Evolutionary conservation across 164 flowering plant species (phyloP).

Genomic region (Warburgia ugandensis): DNA sequence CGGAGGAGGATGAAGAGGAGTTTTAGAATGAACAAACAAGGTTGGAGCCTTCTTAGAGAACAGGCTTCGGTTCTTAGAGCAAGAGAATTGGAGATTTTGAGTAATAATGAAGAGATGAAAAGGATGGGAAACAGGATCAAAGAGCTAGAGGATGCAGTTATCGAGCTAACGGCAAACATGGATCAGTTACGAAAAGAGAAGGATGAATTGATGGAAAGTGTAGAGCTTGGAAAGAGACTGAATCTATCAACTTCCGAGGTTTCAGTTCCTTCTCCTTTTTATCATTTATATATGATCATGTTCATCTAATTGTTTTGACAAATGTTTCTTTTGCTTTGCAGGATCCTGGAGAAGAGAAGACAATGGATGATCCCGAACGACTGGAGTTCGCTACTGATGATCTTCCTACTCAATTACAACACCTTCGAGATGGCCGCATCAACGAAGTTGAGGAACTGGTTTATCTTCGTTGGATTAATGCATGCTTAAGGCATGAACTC

Average conservation of each 20-base stretch:
- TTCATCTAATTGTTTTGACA: neutral
- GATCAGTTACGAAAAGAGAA: conserved; percentile 36
- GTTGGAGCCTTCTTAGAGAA: conserved; percentile 12
- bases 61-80: conserved; percentile 26
- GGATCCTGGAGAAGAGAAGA: conserved; percentile 14
- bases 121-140: conserved; percentile 13
- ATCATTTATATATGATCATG: neutral
- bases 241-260: conserved; percentile 30
- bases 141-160: conserved; percentile 29
- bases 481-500: conserved; percentile 55
- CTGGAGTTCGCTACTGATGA: neutral
- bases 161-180: conserved; percentile 18
- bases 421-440: conserved; percentile 31
- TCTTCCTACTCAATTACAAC: conserved; percentile 35
- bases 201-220: conserved; percentile 23
- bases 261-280: neutral
- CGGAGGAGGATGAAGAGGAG: conserved; percentile 41
- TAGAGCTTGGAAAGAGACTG: conserved; percentile 25
- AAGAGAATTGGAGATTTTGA: conserved; percentile 32
- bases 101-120: conserved; percentile 23
- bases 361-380: conserved; percentile 27
- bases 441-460: conserved; percentile 39
- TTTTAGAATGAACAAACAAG: conserved; percentile 19
- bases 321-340: neutral
- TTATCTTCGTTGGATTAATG: conserved; percentile 46